These are phyloP conservation scores for Cyclotella cryptica DNA, from an alignment of 108 stramenopile genomes.

Conservation along the genomic window DNA sequence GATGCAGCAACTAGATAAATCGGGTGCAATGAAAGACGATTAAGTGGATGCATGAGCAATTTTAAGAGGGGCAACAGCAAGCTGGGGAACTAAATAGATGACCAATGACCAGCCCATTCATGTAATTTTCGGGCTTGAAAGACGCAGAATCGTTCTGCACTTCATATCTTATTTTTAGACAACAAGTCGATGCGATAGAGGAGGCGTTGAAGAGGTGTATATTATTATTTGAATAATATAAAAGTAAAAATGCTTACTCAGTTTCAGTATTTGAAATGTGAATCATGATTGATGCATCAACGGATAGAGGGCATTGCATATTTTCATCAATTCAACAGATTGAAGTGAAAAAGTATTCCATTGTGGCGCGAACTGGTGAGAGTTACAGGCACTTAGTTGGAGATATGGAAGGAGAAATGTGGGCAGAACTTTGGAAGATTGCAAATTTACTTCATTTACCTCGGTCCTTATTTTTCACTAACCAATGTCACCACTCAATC, in stretches of 20 bases:
- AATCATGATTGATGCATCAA: too few relatives aligned
- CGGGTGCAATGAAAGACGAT: conserved; percentile 18
- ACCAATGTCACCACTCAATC: too few relatives aligned
- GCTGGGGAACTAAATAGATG: conserved; percentile 2
- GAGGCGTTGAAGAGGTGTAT: not conserved
- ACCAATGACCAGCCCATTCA: not conserved
- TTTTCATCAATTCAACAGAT: too few relatives aligned
- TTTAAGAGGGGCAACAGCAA: not conserved
- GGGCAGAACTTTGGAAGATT: too few relatives aligned
- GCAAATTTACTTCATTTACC: too few relatives aligned
- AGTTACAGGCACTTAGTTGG: too few relatives aligned
- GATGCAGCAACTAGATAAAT: conserved; percentile 97
- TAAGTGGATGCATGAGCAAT: not conserved
- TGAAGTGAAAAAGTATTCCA: too few relatives aligned
- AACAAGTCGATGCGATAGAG: conserved; percentile 13
- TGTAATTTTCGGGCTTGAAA: conserved; percentile 4
- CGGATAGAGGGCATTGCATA: too few relatives aligned
- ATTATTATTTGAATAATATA: conserved; percentile 16
- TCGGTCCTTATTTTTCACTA: too few relatives aligned
- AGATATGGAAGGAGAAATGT: too few relatives aligned
- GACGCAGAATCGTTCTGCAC: not conserved
- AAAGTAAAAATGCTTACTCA: not conserved
- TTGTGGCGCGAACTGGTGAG: too few relatives aligned
- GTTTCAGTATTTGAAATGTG: too few relatives aligned
- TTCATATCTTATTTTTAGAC: conserved; percentile 21